phyloP scores from a whole-genome alignment of 2,329 filamentous ascomycete genomes.

The Penicillium sclerotigenum region DNA sequence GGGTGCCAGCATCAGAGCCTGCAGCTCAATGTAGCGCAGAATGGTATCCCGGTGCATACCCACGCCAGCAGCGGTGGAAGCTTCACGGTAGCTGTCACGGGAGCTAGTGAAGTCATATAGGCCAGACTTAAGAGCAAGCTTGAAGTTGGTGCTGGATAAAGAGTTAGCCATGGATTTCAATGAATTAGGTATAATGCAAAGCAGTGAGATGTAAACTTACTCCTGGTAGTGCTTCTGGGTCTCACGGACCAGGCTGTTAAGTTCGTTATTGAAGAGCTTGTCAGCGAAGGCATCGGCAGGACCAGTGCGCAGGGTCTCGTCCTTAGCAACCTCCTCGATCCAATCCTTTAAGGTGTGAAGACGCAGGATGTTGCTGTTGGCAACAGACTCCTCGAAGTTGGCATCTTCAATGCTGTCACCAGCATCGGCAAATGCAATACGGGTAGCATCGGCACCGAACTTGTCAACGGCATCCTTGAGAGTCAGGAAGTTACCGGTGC shows the following conservation, averaged over 20 bases:
- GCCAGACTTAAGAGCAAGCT: conserved; percentile 77
- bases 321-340: conserved; percentile 79
- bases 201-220: conserved; percentile 37
- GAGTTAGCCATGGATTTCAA: conserved; percentile 13
- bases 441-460: conserved; percentile 88
- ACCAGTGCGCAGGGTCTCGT: conserved; percentile 73
- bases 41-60: conserved; percentile 84
- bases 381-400: conserved; percentile 94
- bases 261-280: conserved; percentile 85
- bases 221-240: conserved; percentile 73
- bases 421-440: conserved; percentile 88
- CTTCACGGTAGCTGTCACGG: conserved; percentile 86
- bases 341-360: conserved; percentile 82
- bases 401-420: conserved; percentile 93
- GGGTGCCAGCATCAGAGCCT: conserved; percentile 75
- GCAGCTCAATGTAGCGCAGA: conserved; percentile 77
- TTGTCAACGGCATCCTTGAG: conserved; percentile 81
- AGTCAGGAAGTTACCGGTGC: conserved; percentile 95
- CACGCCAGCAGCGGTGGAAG: conserved; percentile 69
- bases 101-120: conserved; percentile 90
- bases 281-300: conserved; percentile 77
- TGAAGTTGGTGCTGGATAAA: conserved; percentile 64
- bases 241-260: conserved; percentile 79
- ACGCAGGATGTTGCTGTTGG: conserved; percentile 84
- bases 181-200: neutral